Evolutionary conservation across 139 green algal species (phyloP).

Genomic region (Micractinium conductrix): DNA sequence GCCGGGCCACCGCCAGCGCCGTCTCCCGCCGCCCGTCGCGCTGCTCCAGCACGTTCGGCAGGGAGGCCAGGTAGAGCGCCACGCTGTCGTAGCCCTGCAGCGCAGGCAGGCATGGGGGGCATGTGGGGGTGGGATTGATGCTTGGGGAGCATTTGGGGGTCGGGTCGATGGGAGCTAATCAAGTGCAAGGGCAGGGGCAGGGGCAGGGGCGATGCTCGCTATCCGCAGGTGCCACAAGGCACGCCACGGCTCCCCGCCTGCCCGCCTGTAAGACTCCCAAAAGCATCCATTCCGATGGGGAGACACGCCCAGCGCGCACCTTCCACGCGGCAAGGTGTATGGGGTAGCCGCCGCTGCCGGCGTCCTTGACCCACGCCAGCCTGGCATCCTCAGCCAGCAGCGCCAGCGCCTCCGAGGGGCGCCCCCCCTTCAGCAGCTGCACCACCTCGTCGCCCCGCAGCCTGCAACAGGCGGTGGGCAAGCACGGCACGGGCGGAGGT

Average conservation of each 20-base stretch:
- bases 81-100: conserved; percentile 28
- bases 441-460: conserved; percentile 11
- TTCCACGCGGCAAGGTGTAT: conserved; percentile 48
- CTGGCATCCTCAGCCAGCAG: conserved; percentile 25
- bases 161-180: too few species aligned
- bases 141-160: too few species aligned
- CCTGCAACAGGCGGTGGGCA: not conserved
- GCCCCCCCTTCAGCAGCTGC: conserved; percentile 10
- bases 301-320: too few species aligned
- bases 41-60: conserved; percentile 43
- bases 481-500: not conserved
- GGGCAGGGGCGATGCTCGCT: not conserved
- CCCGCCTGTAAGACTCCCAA: not conserved
- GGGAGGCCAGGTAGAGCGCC: conserved; percentile 24
- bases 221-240: not conserved
- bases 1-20: conserved; percentile 31
- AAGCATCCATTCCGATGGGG: too few species aligned
- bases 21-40: conserved; percentile 36
- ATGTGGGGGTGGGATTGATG: too few species aligned
- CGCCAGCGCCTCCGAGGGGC: conserved; percentile 27
- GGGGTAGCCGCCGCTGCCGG: conserved; percentile 48
- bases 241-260: not conserved
- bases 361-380: conserved; percentile 49
- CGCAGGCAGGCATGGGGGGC: not conserved
- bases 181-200: not conserved